Evolutionary conservation across 352 stramenopile genomes (phyloP).

Genomic region (Pilasporangium apinafurcum): DNA sequence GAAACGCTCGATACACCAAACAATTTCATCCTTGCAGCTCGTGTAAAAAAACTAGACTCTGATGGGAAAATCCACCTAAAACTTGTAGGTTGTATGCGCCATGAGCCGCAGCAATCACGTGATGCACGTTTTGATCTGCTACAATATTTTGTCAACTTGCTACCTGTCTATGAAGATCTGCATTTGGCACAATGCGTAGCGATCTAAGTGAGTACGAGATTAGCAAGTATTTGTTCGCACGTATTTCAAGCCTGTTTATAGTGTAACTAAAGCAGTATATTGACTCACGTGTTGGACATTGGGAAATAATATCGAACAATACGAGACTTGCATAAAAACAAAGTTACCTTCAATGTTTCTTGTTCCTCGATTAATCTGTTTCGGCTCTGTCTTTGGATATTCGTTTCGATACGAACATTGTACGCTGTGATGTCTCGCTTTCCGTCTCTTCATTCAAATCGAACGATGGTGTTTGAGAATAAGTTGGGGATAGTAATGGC

Average conservation of each 20-base stretch:
- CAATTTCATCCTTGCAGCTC: background rate
- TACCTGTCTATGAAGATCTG: slow-evolving; percentile 62
- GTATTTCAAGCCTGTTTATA: no score
- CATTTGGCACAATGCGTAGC: slow-evolving; percentile 19
- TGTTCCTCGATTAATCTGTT: slow-evolving; percentile 24
- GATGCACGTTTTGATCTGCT: slow-evolving; percentile 36
- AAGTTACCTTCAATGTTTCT: background rate
- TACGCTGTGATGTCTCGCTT: no score
- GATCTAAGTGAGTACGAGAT: slow-evolving; percentile 8
- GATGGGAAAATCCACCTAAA: slow-evolving; percentile 24
- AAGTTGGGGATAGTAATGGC: slow-evolving; percentile 40
- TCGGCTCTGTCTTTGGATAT: slow-evolving; percentile 32
- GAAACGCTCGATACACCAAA: no score
- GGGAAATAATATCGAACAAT: background rate
- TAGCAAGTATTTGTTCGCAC: slow-evolving; percentile 1
- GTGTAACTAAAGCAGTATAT: no score
- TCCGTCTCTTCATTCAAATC: slow-evolving; percentile 31
- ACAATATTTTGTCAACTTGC: slow-evolving; percentile 40
- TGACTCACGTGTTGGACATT: background rate
- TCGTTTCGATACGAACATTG: background rate
- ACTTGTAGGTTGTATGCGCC: slow-evolving; percentile 28
- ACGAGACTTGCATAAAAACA: background rate
- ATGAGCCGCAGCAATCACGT: slow-evolving; percentile 17
- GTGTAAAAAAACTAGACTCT: slow-evolving; percentile 4
- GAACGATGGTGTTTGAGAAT: slow-evolving; percentile 13